Percentiles rank a stretch among this genome's conserved stretches.
Evolutionary conservation across 352 stramenopile species (phyloP).

Genomic region (Globisporangium paroecandrum): DNA sequence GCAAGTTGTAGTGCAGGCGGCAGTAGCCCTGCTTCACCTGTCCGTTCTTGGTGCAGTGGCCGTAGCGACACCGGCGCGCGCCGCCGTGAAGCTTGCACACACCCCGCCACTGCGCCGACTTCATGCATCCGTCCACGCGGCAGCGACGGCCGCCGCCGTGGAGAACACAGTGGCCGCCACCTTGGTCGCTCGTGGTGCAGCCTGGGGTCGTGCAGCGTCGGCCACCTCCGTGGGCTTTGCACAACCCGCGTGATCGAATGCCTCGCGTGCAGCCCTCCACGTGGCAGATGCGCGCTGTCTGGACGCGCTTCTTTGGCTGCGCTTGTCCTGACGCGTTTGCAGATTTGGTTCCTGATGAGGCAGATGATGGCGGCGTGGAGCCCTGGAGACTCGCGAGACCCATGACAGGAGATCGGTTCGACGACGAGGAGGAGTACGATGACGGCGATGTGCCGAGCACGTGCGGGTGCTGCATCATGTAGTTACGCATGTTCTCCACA

Average conservation of each 20-base stretch:
- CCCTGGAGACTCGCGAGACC: constrained; percentile 11
- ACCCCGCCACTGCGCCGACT: constrained; percentile 76
- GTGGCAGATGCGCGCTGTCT: constrained; percentile 63
- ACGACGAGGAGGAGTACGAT: constrained; percentile 18
- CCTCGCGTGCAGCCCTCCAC: constrained; percentile 71
- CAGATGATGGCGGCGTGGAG: constrained; percentile 3
- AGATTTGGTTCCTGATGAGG: constrained; percentile 16
- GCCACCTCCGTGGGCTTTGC: constrained; percentile 57
- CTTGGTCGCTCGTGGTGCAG: constrained; percentile 83
- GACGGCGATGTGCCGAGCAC: constrained; percentile 12
- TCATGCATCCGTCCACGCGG: constrained; percentile 71
- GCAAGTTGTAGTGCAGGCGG: constrained; percentile 66
- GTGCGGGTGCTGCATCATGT: background rate
- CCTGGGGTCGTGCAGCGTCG: constrained; percentile 72
- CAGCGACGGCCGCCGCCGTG: constrained; percentile 81
- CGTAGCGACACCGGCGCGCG: constrained; percentile 67
- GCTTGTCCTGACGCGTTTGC: background rate
- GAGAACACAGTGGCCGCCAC: constrained; percentile 78
- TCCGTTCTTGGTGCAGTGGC: constrained; percentile 79
- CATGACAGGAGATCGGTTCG: constrained; percentile 7
- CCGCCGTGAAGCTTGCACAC: constrained; percentile 86
- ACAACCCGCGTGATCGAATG: constrained; percentile 59
- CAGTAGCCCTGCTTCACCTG: constrained; percentile 82
- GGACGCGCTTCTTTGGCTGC: constrained; percentile 49
- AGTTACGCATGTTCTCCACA: constrained; percentile 15